A percentile compares a stretch with the other conserved stretches of the same genome.
Evolutionary conservation across 2,329 filamentous ascomycete species (phyloP).

Genomic region (Parascedosporium putredinis): DNA sequence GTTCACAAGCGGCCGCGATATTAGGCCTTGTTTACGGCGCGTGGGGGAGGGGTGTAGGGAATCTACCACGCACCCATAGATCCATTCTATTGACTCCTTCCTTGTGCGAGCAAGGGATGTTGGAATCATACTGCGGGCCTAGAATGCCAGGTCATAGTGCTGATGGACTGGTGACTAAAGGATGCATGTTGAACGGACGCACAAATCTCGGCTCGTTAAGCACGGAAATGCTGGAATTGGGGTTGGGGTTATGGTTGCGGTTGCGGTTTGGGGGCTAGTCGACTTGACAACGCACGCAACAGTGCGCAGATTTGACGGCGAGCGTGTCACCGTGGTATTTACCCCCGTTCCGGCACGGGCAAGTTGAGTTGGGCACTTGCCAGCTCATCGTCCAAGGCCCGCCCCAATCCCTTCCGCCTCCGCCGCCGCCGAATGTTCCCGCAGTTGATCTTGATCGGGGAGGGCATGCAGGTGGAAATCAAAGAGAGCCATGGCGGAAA

Average conservation of each 20-base stretch:
- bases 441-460: no score
- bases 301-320: background rate
- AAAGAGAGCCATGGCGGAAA: no score
- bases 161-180: background rate
- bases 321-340: background rate
- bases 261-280: background rate
- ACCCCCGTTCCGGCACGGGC: background rate
- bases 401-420: background rate
- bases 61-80: background rate
- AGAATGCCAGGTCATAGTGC: no score
- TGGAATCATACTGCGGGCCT: no score
- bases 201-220: no score
- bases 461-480: no score
- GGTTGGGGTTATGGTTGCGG: background rate
- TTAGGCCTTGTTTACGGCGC: conserved; percentile 3
- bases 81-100: no score
- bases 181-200: no score
- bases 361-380: background rate
- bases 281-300: background rate
- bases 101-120: no score
- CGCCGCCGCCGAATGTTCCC: no score
- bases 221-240: background rate
- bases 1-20: background rate
- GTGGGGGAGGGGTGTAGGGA: background rate
- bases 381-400: background rate